These are phyloP conservation scores for Amanita muscaria DNA, from an alignment of 768 basidiomycete species.

Conservation along the genomic window DNA sequence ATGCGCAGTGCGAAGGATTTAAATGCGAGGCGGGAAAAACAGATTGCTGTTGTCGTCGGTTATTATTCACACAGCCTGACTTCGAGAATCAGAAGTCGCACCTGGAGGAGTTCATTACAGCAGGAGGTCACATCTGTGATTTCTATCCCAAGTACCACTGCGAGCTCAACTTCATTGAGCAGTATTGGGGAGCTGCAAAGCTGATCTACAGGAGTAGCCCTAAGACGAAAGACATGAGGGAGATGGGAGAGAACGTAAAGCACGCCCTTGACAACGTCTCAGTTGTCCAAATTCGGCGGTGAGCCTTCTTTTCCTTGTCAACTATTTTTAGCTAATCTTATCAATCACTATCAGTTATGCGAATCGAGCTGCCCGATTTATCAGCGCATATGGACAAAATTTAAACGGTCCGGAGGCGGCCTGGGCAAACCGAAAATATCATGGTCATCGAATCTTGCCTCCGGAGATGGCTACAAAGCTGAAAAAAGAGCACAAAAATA, in stretches of 20 bases:
- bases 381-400: no score
- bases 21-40: neutral
- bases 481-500: no score
- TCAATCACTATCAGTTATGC: no score
- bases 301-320: neutral
- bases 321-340: no score
- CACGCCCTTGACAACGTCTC: neutral
- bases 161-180: constrained; percentile 7
- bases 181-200: neutral
- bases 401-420: no score
- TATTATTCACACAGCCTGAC: constrained; percentile 4
- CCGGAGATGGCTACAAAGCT: no score
- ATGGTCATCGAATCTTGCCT: no score
- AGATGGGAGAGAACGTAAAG: neutral
- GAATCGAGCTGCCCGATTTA: no score
- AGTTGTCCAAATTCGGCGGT: neutral
- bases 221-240: no score
- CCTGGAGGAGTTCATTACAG: constrained; percentile 2
- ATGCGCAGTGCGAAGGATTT: neutral
- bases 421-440: no score
- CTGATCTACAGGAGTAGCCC: no score
- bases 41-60: neutral
- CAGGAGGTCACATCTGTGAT: constrained; percentile 5
- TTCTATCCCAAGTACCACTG: constrained; percentile 8
- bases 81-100: constrained; percentile 4